phyloP scores from a whole-genome alignment of 257 asterid genomes.

The Penstemon newberryi region DNA sequence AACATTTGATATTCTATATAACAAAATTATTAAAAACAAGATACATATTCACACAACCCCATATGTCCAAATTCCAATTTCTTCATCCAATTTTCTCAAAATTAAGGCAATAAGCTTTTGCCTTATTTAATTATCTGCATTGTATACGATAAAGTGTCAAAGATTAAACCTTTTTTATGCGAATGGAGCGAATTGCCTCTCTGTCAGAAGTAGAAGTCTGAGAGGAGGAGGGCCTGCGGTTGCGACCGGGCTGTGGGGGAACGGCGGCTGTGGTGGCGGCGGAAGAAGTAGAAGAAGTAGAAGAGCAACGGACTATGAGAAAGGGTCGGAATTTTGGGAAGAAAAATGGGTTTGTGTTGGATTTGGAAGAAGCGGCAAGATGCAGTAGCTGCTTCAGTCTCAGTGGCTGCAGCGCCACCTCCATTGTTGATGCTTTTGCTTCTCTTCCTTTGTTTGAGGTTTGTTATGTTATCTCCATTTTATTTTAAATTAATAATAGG shows the following conservation, averaged over 20 bases:
- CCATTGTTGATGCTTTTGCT: constrained; percentile 13
- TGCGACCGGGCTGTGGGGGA: constrained; percentile 37
- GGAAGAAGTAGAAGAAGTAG: constrained; percentile 45
- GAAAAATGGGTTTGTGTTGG: constrained; percentile 17
- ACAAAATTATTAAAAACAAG: neutral
- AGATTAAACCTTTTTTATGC: constrained; percentile 64
- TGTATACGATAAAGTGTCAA: neutral
- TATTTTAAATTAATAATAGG: too few species aligned
- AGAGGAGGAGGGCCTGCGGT: constrained; percentile 51
- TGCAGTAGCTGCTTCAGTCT: constrained; percentile 27
- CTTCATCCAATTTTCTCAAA: neutral
- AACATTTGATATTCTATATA: too few species aligned
- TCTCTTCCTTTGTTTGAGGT: too few species aligned
- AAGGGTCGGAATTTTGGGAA: constrained; percentile 27
- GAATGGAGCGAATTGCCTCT: constrained; percentile 85
- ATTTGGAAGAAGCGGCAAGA: constrained; percentile 34
- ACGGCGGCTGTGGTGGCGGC: constrained; percentile 35
- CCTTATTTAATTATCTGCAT: constrained; percentile 1
- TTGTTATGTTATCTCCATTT: too few species aligned
- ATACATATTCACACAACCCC: neutral
- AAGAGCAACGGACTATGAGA: constrained; percentile 48
- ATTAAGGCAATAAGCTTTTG: neutral
- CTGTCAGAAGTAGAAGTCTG: constrained; percentile 70
- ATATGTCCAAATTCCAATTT: neutral
- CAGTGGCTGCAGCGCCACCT: constrained; percentile 32